Evolutionary conservation across 306 rosid genomes (phyloP), one percentile per base, ranked within the genome.

Genomic region (Rubus idaeus): DNA sequence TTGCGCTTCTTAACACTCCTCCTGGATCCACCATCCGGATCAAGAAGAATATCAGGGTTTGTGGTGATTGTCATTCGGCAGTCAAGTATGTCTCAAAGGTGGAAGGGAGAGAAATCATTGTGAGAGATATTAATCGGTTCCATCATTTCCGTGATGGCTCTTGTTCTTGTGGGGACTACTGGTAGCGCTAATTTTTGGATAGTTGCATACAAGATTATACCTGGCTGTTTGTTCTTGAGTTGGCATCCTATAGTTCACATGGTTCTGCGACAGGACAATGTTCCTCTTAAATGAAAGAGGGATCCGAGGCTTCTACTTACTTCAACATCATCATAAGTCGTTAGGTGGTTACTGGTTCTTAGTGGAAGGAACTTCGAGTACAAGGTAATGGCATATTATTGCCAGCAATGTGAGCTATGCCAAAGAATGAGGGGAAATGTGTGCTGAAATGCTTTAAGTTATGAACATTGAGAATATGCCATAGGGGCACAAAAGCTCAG

Each of bases 161-260:
- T 66, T 82, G 85, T 61, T 73, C 85, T 50, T 82, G 85, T n/a
- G 72, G 79, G 74, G 81, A 82, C 44, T 82, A 82, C 39, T 82
- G 85, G 82, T 73, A 77, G 82, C 7, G 7, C 44, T 74, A 26
- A 9, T 16, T 42, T 60, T 14, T 39, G 5, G 10, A 35, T 8
- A 37, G 16, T 68, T 46, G 56, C 73, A 14, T 46, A 68, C 20
- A 23, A 44, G 41, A 46, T n/a, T 55, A 40, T 60, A 74, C 52
- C 18, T 44, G 70, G 56, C 47, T 45, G 55, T 45, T 61, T 39
- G 9, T 23, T 45, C 16, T 61, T 42, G 23, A 35, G 50, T 57
- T 41, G 5, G 51, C 71, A 42, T 20, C 57, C 6, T 74, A 40
- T 46, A 20, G 5, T 57, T 30, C 40, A 73, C 67, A 23, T 53